Evolutionary conservation across 2,329 filamentous ascomycete species (phyloP), one percentile per base, ranked within the genome.

Genomic region (Didymella segeticola): DNA sequence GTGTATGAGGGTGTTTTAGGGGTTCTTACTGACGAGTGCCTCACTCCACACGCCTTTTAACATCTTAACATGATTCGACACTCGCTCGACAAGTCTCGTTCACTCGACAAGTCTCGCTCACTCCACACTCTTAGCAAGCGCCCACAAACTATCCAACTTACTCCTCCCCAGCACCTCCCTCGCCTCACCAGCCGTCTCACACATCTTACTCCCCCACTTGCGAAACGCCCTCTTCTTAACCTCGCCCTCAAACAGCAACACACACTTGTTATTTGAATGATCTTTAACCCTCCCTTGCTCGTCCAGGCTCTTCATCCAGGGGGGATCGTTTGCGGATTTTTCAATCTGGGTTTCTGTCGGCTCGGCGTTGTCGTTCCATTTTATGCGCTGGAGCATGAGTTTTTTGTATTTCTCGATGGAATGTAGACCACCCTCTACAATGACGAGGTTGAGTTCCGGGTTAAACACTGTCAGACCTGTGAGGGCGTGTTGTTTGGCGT

Each of bases 141-240:
- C 89, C 95, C 95, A 99, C 69, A 99, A 93, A 67, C 89, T 96
- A 66, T 98, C 93, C 83, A 98, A 90, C 80, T 96, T 97, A 5
- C 87, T 86, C 63, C 91, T 84, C 11, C 86, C 79, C 58, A 99
- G 76, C 19, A 88, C 82, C 64, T 96, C 91, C 71, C 90, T 89
- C 5, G 93, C 95, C 70, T 96, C 90, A 10, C 87, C 84, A 72
- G 99, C 95, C 2, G 90, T 93, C 77, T 98, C 95, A 74, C 92
- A 96, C n/a, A 95, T 86, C 71, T 91, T 89, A 20, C 77, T 77
- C 58, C 88, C 92, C 90, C 93, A 98, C 70, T 91, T 93, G 61
- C 89, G 87, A 73, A 98, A 99, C 0, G 82, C 85, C 43, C 90
- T 83, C 26, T 83, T 80, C 73, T 93, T 95, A 71, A 90, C 83